Evolutionary conservation across 148 eudicot genomes (phyloP), one percentile per base, ranked within the genome.

Genomic region (Beta vulgaris): DNA sequence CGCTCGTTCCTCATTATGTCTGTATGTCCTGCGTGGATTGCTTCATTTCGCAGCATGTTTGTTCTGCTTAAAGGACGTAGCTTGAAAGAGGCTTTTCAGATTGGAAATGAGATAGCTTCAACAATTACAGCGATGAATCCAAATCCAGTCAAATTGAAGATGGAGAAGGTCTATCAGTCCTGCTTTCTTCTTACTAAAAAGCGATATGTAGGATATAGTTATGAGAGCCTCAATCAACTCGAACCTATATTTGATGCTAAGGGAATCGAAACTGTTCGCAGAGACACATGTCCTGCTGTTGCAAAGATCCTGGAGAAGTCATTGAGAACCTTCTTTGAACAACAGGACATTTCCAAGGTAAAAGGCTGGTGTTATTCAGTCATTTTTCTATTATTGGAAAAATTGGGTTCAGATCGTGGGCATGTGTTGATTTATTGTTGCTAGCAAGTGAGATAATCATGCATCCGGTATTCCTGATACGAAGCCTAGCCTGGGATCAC

Each of bases 111-210:
- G 83, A 95, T 95, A 82, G 97, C 99, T 66, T 78, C 96, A 23
- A 79, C 83, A 31, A 73, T 95, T 49, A 87, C 92, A 63, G 91
- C 90, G 44, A 82, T 87, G 76, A 92, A 92, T 77, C 99, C 97
- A 60, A 67, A 78, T 84, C 99, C 97, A 11, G 94, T 95, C 77
- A 85, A 88, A 3, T 59, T 95, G 79, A 95, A 92, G 83, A 86
- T 95, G 99, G 99, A 95, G 84, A 95, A 95, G 85, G 96, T 95
- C 71, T 95, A 95, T 62, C 86, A 85, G 73, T 90, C 97, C 16
- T 92, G 99, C 80, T 95, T 95, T 86, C 96, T 95, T 67, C 92
- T 95, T 73, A 92, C 94, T 12, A 95, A 95, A 83, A 95, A 95
- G 79, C 87, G 98, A 28, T 95, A 92, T 86, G 97, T 95, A 32